phyloP scores from a whole-genome alignment of 2,329 filamentous ascomycete species.

The Ophiostoma himal-ulmi region DNA sequence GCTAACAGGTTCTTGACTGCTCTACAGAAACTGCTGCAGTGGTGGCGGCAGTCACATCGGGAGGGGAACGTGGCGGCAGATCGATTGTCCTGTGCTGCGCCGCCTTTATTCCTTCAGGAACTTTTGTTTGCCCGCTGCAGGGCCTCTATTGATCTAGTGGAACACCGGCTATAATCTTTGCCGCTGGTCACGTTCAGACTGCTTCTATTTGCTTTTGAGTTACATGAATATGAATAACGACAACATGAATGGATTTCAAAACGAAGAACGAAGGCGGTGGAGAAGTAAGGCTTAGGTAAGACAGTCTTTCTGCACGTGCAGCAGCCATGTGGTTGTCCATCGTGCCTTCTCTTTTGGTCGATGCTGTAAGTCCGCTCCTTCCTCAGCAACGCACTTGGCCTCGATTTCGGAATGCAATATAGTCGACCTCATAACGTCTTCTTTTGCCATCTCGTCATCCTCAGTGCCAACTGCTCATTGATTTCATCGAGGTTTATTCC shows the following conservation, averaged over 20 bases:
- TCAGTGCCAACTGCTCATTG: neutral
- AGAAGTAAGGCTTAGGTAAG: neutral
- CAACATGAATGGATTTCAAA: neutral
- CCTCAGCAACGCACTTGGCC: neutral
- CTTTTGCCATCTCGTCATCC: neutral
- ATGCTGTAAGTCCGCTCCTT: neutral
- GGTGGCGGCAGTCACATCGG: conserved; percentile 23
- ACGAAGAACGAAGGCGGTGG: neutral
- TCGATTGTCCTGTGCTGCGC: conserved; percentile 18
- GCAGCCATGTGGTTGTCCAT: neutral
- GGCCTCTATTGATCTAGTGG: neutral
- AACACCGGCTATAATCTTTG: neutral
- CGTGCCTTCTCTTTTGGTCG: neutral
- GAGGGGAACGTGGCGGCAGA: conserved; percentile 16
- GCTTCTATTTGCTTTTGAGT: too few relatives aligned
- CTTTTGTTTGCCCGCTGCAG: conserved; percentile 5
- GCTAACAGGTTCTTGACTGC: neutral
- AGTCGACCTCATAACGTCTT: neutral
- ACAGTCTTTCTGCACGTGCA: neutral
- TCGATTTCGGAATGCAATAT: neutral
- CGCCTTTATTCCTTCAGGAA: neutral
- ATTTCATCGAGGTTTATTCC: neutral
- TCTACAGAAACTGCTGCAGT: neutral
- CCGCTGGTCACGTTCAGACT: neutral
- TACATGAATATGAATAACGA: too few relatives aligned